Base-by-base conservation (phyloP, 306 rosid genomes). In the Trifolium fragiferum region DNA sequence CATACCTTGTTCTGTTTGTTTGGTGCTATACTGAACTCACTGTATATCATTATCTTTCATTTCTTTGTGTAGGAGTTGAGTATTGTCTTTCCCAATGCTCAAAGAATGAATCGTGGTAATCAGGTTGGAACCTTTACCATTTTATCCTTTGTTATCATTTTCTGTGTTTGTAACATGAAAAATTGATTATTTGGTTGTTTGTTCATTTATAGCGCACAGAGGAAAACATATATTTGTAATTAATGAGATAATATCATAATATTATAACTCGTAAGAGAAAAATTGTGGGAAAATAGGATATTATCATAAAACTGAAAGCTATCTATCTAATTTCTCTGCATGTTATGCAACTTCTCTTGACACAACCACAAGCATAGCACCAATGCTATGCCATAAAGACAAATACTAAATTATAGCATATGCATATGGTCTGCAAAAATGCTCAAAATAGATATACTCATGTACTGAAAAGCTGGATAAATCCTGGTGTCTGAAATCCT, bases 31-130 rank as follows among this genome's bases (percentile, higher is more conserved):
- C 23, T 6, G n/a, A 41, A 38, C 73, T 66, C 30, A 23, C 7
- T 66, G 23, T 75, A 60, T 10, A n/a, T 63, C 15, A 21, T 70
- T 20, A 33, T 59, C 33, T 74, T 74, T 78, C 37, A 20, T 21
- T 71, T 78, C 35, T 75, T 47, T 67, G 27, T 78, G 69, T 79
- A 94, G 98, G 98, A 94, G 74, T 72, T 94, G 82, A 94, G 87
- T 75, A 54, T 86, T 40, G 90, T 94, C 70, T 90, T 94, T 75
- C 98, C 98, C 6, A 94, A 94, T 86, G 92, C 97, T 8, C 87
- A 88, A 73, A 87, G 87, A 79, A 90, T 91, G 86, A 94, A 94
- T 81, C 97, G 98, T 67, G 98, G 98, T 86, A 86, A 95, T 66
- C 97, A 94, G 98, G 98, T 91, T 74, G 55, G 90, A 83, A 38